Conservation (phyloP, 768 basidiomycete genomes). For the Phlebiopsis gigantea region DNA sequence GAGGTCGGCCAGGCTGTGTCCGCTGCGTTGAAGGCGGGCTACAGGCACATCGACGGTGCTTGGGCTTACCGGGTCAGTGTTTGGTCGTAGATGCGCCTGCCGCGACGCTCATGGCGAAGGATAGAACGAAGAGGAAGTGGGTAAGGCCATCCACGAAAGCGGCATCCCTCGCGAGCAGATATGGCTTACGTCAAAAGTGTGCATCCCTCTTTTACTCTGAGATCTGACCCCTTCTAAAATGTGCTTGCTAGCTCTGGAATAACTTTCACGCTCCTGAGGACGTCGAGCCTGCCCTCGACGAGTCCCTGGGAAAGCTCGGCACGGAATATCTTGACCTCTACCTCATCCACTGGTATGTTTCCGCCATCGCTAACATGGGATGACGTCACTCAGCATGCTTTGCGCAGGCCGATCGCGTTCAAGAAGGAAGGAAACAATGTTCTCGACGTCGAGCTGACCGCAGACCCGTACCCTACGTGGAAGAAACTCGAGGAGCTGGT, state of each 20-base stretch:
- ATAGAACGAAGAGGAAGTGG: conserved; percentile 74
- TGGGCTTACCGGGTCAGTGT: conserved; percentile 58
- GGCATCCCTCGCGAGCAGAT: conserved; percentile 56
- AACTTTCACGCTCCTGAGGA: conserved; percentile 70
- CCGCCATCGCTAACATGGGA: too few relatives aligned
- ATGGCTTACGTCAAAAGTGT: conserved; percentile 61
- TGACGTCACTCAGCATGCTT: too few relatives aligned
- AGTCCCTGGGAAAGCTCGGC: conserved; percentile 54
- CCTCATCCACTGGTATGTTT: conserved; percentile 67
- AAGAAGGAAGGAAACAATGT: conserved; percentile 43
- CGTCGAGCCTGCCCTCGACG: conserved; percentile 61
- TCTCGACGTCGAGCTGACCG: conserved; percentile 53
- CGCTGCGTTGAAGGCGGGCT: conserved; percentile 57
- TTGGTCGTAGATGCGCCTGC: not conserved
- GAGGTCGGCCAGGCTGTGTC: conserved; percentile 69
- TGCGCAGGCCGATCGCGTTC: conserved; percentile 59
- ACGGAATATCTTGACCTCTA: conserved; percentile 77
- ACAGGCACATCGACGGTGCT: conserved; percentile 70
- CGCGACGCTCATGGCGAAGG: not conserved
- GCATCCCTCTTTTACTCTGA: not conserved
- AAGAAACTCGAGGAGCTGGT: conserved; percentile 75
- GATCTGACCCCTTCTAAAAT: not conserved
- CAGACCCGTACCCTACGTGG: conserved; percentile 78
- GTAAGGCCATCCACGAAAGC: conserved; percentile 54
- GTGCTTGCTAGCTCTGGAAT: conserved; percentile 74